These are phyloP conservation scores for Fraxinus ornus DNA, from an alignment of 305 asterid species.

Conservation along the genomic window DNA sequence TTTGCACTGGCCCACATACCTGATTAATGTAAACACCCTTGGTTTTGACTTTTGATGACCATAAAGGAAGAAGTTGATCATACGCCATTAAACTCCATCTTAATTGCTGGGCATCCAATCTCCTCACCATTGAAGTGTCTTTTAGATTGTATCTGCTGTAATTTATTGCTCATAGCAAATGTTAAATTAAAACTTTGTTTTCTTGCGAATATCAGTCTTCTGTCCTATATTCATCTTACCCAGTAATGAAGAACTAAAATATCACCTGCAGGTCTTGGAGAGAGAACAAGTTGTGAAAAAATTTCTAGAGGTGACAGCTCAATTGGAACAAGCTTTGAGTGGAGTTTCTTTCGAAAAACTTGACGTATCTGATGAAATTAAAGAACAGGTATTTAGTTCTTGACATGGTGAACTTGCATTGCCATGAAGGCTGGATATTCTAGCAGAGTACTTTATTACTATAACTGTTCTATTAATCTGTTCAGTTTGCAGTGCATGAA, in stretches of 20 bases:
- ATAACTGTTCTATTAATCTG: constrained; percentile 15
- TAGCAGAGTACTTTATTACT: constrained; percentile 9
- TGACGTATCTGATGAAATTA: constrained; percentile 87
- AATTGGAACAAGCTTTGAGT: constrained; percentile 74
- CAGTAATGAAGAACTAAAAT: not conserved
- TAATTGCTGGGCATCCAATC: not conserved
- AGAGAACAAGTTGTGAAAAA: constrained; percentile 63
- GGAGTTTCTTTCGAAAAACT: constrained; percentile 72
- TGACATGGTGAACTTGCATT: not conserved
- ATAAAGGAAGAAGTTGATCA: not conserved
- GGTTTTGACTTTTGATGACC: not conserved
- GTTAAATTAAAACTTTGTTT: not conserved
- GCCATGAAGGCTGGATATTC: constrained; percentile 11
- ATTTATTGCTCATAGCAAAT: not conserved
- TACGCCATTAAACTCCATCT: not conserved
- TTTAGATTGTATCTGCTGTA: not conserved
- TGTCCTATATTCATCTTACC: not conserved
- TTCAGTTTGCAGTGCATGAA: constrained; percentile 11
- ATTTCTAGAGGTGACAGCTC: constrained; percentile 70
- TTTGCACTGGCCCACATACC: not conserved
- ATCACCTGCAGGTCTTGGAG: constrained; percentile 68
- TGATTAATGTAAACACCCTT: not conserved
- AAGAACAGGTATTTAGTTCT: constrained; percentile 66
- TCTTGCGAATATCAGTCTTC: not conserved
- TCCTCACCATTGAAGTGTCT: not conserved